Evolutionary conservation across 345 rosid species (phyloP).

Genomic region (Eucalyptus viminalis): DNA sequence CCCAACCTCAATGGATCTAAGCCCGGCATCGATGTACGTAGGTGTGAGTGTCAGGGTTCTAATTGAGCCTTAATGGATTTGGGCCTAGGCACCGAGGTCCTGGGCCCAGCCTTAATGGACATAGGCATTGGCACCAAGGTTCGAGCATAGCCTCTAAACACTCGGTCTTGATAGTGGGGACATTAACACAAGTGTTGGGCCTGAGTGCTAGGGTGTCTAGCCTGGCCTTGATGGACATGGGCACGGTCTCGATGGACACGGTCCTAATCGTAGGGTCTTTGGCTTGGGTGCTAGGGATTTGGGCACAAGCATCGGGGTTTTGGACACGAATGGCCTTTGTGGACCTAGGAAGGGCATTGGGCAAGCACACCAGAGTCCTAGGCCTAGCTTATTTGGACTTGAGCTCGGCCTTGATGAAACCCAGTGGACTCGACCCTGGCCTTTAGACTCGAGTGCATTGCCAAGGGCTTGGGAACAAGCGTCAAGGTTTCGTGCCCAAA

Average conservation of each 20-base stretch:
- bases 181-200: rapidly evolving
- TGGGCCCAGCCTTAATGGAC: rapidly evolving
- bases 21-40: rapidly evolving
- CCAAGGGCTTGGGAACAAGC: not conserved
- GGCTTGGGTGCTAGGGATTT: not conserved
- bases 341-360: rapidly evolving
- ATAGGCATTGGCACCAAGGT: not conserved
- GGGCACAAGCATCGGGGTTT: not conserved
- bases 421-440: not conserved
- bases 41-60: not conserved
- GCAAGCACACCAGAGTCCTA: not conserved
- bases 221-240: not conserved
- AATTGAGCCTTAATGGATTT: not conserved
- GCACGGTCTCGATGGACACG: rapidly evolving
- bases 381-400: rapidly evolving
- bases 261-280: rapidly evolving
- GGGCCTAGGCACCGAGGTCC: not conserved
- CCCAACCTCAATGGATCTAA: not conserved
- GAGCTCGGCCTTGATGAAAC: not conserved
- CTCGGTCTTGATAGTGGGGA: not conserved
- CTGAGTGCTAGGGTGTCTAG: rapidly evolving
- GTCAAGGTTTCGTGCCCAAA: not conserved
- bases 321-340: not conserved
- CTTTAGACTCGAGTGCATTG: not conserved
- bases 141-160: rapidly evolving